Evolutionary conservation across 345 rosid genomes (phyloP), one percentile per base, ranked within the genome.

Genomic region (Euphorbia pulcherrima): DNA sequence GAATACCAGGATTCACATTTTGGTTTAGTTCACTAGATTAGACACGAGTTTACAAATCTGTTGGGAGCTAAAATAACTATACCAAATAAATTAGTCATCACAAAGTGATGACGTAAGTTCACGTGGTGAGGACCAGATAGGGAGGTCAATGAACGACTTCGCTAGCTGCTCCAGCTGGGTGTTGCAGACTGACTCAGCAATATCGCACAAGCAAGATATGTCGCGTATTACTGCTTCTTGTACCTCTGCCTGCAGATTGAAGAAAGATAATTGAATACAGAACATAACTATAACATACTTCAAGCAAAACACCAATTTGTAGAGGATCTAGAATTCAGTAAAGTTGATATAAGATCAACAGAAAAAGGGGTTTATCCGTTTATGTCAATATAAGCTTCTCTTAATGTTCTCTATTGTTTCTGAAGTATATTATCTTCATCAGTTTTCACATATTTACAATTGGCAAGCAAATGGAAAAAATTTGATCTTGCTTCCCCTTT

Each of bases 111-210:
- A 79, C 94, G 90, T 81, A 20, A 93, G 85, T 63, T 81, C 83
- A 6, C 35, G 75, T 0, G 96, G 94, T 2, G 96, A 87, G 51
- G 80, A 78, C 98, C 97, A 93, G n/a, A 93, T 68, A 1, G 82
- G 83, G 72, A 89, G 88, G 76, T 85, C 80, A 7, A 85, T 65
- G 30, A 80, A 78, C 0, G 79, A 66, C 47, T 86, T 79, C 24
- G 72, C 84, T 14, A 70, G 57, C 14, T 60, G 65, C 54, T 86
- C 88, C 75, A 85, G 82, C 52, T 79, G 85, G 4, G 81, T 65
- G 57, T 68, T 64, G 78, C 88, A 86, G 64, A 83, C 63, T 64
- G 85, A 82, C 58, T 93, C 97, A 2, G 87, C 87, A 37, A 78
- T 78, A 65, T 85, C 87, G 62, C 98, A 93, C 51, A 87, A 37